Conservation (phyloP, 169 alveolate species). For the Eimeria praecox region DNA sequence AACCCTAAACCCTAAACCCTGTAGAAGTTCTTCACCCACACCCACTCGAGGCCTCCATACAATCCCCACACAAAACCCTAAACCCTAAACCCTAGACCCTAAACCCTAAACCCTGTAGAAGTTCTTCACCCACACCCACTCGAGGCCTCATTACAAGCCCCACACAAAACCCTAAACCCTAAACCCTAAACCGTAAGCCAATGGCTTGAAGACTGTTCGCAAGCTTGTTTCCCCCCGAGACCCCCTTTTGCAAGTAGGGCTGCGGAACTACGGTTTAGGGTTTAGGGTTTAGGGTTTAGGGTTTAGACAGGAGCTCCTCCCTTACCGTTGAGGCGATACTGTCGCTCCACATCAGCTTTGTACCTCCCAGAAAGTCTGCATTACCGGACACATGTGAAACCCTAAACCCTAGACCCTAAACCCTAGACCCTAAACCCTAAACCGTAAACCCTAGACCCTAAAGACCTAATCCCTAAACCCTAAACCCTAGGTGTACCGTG, state of each 20-base stretch:
- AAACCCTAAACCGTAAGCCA: not conserved
- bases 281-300: not conserved
- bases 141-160: conserved; percentile 86
- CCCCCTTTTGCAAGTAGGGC: not conserved
- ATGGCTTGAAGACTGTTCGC: not conserved
- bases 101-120: conserved; percentile 88
- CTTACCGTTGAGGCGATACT: conserved; percentile 90
- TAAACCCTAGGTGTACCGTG: conserved; percentile 82
- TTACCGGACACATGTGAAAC: conserved; percentile 24
- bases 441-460: not conserved
- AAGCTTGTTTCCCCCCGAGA: not conserved
- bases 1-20: no score
- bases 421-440: not conserved
- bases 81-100: not conserved
- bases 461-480: not conserved
- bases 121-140: conserved; percentile 92
- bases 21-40: conserved; percentile 91
- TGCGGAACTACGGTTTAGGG: no score
- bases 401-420: not conserved
- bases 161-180: not conserved
- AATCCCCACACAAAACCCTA: not conserved
- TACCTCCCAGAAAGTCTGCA: conserved; percentile 88
- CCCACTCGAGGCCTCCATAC: conserved; percentile 92
- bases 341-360: conserved; percentile 92
- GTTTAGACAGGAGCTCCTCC: not conserved